Conservation (phyloP, 176 grass and related monocot species). For the Pontederia crassipes region DNA sequence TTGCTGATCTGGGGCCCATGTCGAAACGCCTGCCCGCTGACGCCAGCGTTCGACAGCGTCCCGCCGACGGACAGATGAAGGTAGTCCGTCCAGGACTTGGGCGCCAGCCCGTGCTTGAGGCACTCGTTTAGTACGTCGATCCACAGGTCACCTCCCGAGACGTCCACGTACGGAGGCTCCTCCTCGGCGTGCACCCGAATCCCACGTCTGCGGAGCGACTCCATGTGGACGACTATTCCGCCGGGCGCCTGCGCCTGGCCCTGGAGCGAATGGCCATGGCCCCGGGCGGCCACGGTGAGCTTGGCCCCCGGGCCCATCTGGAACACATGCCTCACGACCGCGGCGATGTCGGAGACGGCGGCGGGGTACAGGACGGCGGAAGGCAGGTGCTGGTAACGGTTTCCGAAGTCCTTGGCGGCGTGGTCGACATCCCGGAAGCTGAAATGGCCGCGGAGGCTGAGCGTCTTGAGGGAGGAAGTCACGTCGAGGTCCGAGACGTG, state of each 20-base stretch:
- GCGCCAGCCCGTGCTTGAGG: conserved; percentile 3
- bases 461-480: neutral
- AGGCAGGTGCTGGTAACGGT: neutral
- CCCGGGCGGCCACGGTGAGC: conserved; percentile 1
- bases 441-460: neutral
- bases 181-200: neutral
- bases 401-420: conserved; percentile 10
- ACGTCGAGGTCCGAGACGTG: conserved; percentile 10
- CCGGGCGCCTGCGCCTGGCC: conserved; percentile 7
- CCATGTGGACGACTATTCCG: neutral
- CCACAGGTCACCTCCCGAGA: neutral
- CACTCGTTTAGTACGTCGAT: neutral
- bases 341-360: neutral
- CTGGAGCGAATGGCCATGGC: conserved; percentile 3
- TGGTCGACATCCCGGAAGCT: neutral
- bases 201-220: neutral
- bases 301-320: neutral
- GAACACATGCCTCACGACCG: neutral
- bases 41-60: conserved; percentile 1
- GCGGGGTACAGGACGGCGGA: neutral
- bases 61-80: conserved; percentile 3
- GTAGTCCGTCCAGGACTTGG: conserved; percentile 7
- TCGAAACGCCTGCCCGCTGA: conserved; percentile 7
- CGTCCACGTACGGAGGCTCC: neutral
- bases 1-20: conserved; percentile 6